A percentile compares a stretch with the other conserved stretches of the same genome.
Evolutionary conservation across 768 basidiomycete species (phyloP).

Genomic region (Chiua virens): DNA sequence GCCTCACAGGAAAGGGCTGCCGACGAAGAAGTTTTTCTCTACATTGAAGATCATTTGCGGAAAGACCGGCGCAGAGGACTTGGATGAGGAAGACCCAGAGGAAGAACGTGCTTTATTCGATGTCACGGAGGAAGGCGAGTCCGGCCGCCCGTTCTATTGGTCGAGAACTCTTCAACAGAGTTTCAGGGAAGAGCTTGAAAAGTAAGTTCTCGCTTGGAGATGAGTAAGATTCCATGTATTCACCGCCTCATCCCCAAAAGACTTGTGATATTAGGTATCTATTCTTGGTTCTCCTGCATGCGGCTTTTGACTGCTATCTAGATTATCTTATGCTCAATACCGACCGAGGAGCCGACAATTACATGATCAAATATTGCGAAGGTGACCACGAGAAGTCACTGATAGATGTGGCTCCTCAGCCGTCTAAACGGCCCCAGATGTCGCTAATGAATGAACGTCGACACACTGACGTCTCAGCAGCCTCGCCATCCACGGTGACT

Average conservation of each 20-base stretch:
- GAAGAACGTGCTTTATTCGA: slow-evolving; percentile 72
- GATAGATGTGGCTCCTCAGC: slow-evolving; percentile 77
- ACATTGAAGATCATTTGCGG: slow-evolving; percentile 84
- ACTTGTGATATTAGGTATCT: slow-evolving; percentile 76
- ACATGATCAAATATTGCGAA: slow-evolving; percentile 91
- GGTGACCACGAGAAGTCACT: slow-evolving; percentile 74
- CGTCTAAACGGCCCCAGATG: slow-evolving; percentile 64
- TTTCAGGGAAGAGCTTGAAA: slow-evolving; percentile 87
- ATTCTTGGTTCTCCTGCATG: neutral
- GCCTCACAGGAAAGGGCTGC: slow-evolving; percentile 67
- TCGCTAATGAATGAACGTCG: slow-evolving; percentile 73
- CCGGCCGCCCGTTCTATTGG: slow-evolving; percentile 77
- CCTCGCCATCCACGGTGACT: slow-evolving; percentile 41
- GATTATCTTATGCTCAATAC: slow-evolving; percentile 94
- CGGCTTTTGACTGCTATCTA: slow-evolving; percentile 25
- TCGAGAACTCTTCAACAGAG: slow-evolving; percentile 72
- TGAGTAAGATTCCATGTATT: slow-evolving; percentile 6
- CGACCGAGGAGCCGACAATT: slow-evolving; percentile 83
- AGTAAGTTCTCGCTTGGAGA: slow-evolving; percentile 44
- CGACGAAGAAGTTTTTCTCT: slow-evolving; percentile 65
- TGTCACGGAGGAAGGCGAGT: slow-evolving; percentile 55
- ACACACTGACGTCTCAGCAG: slow-evolving; percentile 39
- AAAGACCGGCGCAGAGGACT: slow-evolving; percentile 72
- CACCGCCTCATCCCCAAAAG: slow-evolving; percentile 36
- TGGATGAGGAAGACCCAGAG: slow-evolving; percentile 73